These are phyloP conservation scores for Mucor circinelloides DNA, from an alignment of 371 early-diverging fungal genomes.

Conservation along the genomic window DNA sequence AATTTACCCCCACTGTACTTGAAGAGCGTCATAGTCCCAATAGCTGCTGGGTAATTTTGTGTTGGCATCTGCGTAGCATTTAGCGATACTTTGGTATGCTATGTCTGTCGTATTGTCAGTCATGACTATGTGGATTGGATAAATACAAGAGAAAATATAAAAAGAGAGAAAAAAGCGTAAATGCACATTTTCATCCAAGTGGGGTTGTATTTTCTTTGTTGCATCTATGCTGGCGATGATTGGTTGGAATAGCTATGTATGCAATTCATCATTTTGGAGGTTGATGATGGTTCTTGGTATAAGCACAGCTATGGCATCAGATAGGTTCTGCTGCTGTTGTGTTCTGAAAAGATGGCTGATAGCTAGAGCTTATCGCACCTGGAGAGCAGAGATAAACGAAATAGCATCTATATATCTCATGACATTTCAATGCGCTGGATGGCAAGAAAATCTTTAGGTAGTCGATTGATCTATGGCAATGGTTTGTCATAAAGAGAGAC, in stretches of 20 bases:
- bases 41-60: constrained; percentile 14
- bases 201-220: background rate
- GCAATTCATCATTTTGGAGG: too few relatives aligned
- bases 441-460: too few relatives aligned
- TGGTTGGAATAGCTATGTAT: background rate
- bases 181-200: background rate
- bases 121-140: background rate
- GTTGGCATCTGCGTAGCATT: constrained; percentile 11
- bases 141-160: background rate
- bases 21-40: constrained; percentile 24
- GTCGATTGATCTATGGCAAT: too few relatives aligned
- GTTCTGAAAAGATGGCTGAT: too few relatives aligned
- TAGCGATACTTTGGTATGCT: constrained; percentile 7
- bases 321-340: too few relatives aligned
- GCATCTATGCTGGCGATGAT: background rate
- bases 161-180: background rate
- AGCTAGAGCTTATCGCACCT: too few relatives aligned
- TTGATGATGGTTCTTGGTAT: too few relatives aligned
- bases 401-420: too few relatives aligned
- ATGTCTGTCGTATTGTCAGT: background rate
- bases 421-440: too few relatives aligned
- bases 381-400: too few relatives aligned
- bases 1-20: constrained; percentile 26
- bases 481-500: too few relatives aligned
- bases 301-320: too few relatives aligned